Evolutionary conservation across 495 filamentous ascomycete genomes (phyloP).

Genomic region (Trypethelium eluteriae): DNA sequence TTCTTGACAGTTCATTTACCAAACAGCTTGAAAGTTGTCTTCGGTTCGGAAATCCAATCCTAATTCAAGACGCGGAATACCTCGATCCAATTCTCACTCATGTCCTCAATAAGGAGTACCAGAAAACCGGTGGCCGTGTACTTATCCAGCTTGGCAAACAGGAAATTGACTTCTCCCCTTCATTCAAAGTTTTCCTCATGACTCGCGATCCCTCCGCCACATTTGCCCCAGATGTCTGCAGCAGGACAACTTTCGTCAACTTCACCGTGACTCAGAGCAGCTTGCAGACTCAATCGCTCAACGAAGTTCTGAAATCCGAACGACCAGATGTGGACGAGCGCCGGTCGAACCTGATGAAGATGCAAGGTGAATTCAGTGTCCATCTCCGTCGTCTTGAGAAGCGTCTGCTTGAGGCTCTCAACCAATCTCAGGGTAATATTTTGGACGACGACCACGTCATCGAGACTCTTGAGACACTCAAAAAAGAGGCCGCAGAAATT

Average conservation of each 20-base stretch:
- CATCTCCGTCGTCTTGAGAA: conserved; percentile 96
- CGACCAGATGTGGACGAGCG: conserved; percentile 96
- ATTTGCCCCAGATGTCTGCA: conserved; percentile 97
- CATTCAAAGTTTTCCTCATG: conserved; percentile 91
- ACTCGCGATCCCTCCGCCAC: conserved; percentile 92
- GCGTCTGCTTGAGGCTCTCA: conserved; percentile 83
- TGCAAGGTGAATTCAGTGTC: conserved; percentile 97
- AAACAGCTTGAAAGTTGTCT: conserved; percentile 95
- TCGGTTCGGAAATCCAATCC: conserved; percentile 94
- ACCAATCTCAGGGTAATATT: conserved; percentile 96
- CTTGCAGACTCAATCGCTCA: conserved; percentile 93
- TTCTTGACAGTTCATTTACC: conserved; percentile 94
- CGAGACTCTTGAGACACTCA: conserved; percentile 93
- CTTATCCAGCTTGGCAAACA: conserved; percentile 97
- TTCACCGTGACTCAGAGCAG: conserved; percentile 99
- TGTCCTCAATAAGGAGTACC: conserved; percentile 98
- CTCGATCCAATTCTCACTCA: conserved; percentile 96
- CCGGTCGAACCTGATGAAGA: conserved; percentile 91
- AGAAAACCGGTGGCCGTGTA: conserved; percentile 97
- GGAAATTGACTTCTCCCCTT: conserved; percentile 97
- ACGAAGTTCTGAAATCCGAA: conserved; percentile 93
- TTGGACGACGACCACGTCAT: conserved; percentile 97
- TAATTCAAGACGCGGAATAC: conserved; percentile 97
- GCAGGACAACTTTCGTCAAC: conserved; percentile 96
- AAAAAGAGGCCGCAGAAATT: conserved; percentile 94